Evolutionary conservation across 768 basidiomycete genomes (phyloP).

Genomic region (Russula dissimulans): DNA sequence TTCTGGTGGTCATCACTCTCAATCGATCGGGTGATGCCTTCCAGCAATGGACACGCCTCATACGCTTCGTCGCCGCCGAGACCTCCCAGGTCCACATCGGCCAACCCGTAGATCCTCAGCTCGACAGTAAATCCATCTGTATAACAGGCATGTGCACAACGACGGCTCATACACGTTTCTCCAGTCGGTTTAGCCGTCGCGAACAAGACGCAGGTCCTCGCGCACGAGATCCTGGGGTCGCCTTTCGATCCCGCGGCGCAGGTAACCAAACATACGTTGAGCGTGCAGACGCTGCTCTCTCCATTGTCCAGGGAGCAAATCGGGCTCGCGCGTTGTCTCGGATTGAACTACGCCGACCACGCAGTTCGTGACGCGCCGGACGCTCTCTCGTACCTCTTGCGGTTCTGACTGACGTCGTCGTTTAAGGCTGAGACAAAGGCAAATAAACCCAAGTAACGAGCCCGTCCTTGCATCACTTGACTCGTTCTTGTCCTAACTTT

Average conservation of each 20-base stretch:
- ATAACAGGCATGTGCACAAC: neutral
- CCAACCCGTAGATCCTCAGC: conserved; percentile 55
- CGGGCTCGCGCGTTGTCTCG: conserved; percentile 64
- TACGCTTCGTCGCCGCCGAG: conserved; percentile 73
- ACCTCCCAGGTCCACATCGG: conserved; percentile 68
- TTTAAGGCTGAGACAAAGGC: conserved; percentile 59
- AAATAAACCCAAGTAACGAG: conserved; percentile 49
- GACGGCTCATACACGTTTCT: neutral
- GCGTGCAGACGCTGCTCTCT: conserved; percentile 60
- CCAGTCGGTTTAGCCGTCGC: conserved; percentile 50
- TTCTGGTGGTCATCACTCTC: neutral
- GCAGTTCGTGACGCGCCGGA: conserved; percentile 39
- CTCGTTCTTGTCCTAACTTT: neutral
- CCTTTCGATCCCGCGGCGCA: conserved; percentile 57
- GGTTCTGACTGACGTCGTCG: neutral
- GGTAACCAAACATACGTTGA: conserved; percentile 53
- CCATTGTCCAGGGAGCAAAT: conserved; percentile 62
- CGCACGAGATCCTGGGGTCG: conserved; percentile 63
- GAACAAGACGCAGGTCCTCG: conserved; percentile 48
- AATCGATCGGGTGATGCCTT: neutral
- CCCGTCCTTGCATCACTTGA: neutral
- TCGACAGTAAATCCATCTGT: conserved; percentile 44
- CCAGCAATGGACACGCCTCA: conserved; percentile 71
- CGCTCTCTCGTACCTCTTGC: neutral
- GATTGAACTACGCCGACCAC: conserved; percentile 80